Base-by-base conservation (phyloP, 129 eudicot species). In the Flaveria brownii region DNA sequence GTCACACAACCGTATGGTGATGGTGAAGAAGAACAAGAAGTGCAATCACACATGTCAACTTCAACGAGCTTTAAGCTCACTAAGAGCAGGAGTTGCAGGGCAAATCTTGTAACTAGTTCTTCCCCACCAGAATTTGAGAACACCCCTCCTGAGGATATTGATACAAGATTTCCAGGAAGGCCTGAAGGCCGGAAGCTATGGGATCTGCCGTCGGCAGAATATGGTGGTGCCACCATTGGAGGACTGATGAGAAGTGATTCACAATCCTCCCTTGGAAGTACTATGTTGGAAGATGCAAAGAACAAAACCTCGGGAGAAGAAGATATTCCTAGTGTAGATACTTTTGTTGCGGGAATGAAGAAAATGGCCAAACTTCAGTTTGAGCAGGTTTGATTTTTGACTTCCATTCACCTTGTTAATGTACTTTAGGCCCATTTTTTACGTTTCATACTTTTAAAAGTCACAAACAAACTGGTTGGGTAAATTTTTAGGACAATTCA, bases 321-420 rank as follows among this genome's bases (percentile, higher is more conserved):
- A 68, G 97, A 91, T 80, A 87, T 95, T 63, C 96, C 97, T 11
- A 95, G 94, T 79, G 84, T 95, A 28, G 92, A 84, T 77, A 84
- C 83, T 11, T 95, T 95, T 60, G 96, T 95, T 73, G 96, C 97
- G 16, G 97, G 92, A 33, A 82, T 95, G 77, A 91, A 86, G 78
- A 93, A 95, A 84, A 87, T 89, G 97, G 99, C 99, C 6, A 91
- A 91, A 83, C 84, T 84, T 73, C 93, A 90, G 50, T 85, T 78
- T 83, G 96, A 83, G 70, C 87, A 85, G 97, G 98, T 87, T n/a
- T 39, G 86, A 78, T 72, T 52, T 79, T 57, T 78, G 9, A 26
- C 49, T 36, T 30, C 47, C 47, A 6, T 15, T 26, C 42, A 61
- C 67, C 41, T 61, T 25, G 6, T 22, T 59, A 23, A 22, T 25